Percentiles rank a stretch among this genome's conserved stretches.
These are phyloP conservation scores for Verticillium tricorpus DNA, from an alignment of 2,329 filamentous ascomycete species.

Conservation along the genomic window DNA sequence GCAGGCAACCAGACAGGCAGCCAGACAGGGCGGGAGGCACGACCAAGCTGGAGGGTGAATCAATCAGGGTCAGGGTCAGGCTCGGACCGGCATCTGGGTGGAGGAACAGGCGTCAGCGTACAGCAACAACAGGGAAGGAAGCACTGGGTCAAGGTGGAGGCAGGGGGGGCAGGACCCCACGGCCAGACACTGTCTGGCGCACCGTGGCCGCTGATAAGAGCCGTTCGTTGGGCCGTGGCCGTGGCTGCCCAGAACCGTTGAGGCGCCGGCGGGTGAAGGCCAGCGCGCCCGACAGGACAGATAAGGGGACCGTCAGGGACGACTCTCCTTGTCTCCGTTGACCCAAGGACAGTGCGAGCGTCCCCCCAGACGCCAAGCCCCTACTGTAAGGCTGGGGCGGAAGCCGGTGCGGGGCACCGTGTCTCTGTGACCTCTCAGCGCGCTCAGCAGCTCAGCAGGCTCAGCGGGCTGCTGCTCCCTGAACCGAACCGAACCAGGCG, in stretches of 20 bases:
- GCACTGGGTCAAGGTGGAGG: not conserved
- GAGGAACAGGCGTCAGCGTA: not conserved
- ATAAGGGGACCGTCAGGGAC: not conserved
- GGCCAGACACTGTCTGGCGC: not conserved
- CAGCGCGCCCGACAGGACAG: not conserved
- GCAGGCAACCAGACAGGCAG: not conserved
- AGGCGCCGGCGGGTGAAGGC: not conserved
- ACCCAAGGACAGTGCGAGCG: not conserved
- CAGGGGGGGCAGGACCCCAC: not conserved
- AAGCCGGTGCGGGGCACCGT: not conserved
- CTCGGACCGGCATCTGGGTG: conserved; percentile 2
- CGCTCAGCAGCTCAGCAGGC: not conserved
- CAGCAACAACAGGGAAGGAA: not conserved
- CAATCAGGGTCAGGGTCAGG: conserved; percentile 1
- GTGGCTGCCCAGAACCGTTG: not conserved
- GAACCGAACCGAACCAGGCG: not conserved
- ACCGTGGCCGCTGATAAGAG: not conserved
- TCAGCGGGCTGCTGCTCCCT: not conserved
- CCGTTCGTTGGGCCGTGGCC: not conserved
- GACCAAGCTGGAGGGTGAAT: not conserved
- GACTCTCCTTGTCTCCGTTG: not conserved
- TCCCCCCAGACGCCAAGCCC: not conserved
- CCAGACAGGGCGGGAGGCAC: not conserved
- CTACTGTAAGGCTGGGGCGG: not conserved
- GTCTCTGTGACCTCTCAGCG: not conserved